Base-by-base conservation (phyloP, 345 rosid species). In the Erucastrum elatum region DNA sequence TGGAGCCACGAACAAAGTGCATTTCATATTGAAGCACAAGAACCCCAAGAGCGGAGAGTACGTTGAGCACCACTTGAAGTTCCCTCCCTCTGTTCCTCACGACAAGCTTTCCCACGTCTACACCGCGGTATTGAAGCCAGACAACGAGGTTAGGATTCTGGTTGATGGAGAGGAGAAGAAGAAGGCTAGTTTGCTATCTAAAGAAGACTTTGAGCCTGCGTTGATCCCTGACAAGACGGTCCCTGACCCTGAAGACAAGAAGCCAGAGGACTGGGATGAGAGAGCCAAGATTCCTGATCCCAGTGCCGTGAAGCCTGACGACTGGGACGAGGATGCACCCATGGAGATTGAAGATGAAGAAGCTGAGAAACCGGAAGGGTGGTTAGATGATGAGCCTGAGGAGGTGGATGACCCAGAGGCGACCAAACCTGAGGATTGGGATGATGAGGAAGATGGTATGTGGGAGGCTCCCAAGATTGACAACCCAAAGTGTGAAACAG, bases 271-370 rank as follows among this genome's bases (percentile, higher is more conserved):
- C 64, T 92, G 97, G 95, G 97, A 90, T 27, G 97, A 92, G 81
- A 86, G 91, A 80, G 93, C 84, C 34, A 86, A 90, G 81, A 88
- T 90, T 75, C 93, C 97, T 8, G 97, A 92, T 59, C 86, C 92
- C 25, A 69, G 70, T 75, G 97, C 97, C 0, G 86, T 76, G 16
- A 92, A 92, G 86, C 95, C 97, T 33, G 95, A 90, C 0, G 97
- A 92, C 75, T 92, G 97, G 97, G 97, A 92, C 64, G 97, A 92
- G 87, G 88, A 90, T 75, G 97, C 97, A n/a, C 91, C 97, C 5
- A 84, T 92, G 91, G 97, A 92, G 78, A 89, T 92, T 51, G 89
- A 66, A 78, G 97, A 92, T 71, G 90, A 80, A 76, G 95, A 92
- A 3, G 97, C 97, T 70, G 90, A 77, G 84, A 90, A 92, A 87